phyloP scores from a whole-genome alignment of 352 stramenopile genomes.

The Phytophthora aleatoria region DNA sequence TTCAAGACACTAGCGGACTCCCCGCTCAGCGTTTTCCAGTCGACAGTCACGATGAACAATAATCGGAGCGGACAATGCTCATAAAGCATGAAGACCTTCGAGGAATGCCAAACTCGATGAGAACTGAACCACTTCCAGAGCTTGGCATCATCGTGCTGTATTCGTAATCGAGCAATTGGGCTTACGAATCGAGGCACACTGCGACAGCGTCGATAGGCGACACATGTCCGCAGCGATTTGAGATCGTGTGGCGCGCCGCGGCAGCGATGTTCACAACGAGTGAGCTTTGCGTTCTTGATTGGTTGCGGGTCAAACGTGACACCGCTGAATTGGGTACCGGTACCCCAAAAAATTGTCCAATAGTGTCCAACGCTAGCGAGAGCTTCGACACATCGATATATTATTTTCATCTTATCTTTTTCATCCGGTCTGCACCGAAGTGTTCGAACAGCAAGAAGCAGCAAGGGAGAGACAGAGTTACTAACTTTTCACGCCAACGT shows the following conservation, averaged over 20 bases:
- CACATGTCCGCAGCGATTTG: conserved; percentile 28
- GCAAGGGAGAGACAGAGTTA: background rate
- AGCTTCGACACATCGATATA: background rate
- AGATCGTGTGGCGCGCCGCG: conserved; percentile 17
- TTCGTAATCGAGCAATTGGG: conserved; percentile 22
- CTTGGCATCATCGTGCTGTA: background rate
- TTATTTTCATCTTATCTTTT: background rate
- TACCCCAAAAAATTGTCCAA: conserved; percentile 15
- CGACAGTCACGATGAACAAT: too few species aligned
- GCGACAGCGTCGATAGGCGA: conserved; percentile 28
- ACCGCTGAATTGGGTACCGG: background rate
- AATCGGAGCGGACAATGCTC: too few species aligned
- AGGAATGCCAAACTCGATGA: too few species aligned
- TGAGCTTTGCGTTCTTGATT: conserved; percentile 26
- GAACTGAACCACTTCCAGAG: background rate
- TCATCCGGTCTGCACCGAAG: background rate
- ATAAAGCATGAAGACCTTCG: too few species aligned
- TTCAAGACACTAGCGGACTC: too few species aligned
- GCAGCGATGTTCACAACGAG: background rate
- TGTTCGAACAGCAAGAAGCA: conserved; percentile 15
- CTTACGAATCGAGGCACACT: conserved; percentile 23
- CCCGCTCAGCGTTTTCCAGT: too few species aligned
- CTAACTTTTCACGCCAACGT: background rate
- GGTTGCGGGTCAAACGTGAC: background rate
- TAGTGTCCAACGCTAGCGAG: conserved; percentile 16